phyloP scores from a whole-genome alignment of 1,284 basidiomycete genomes.

The Sanghuangporus weigelae region DNA sequence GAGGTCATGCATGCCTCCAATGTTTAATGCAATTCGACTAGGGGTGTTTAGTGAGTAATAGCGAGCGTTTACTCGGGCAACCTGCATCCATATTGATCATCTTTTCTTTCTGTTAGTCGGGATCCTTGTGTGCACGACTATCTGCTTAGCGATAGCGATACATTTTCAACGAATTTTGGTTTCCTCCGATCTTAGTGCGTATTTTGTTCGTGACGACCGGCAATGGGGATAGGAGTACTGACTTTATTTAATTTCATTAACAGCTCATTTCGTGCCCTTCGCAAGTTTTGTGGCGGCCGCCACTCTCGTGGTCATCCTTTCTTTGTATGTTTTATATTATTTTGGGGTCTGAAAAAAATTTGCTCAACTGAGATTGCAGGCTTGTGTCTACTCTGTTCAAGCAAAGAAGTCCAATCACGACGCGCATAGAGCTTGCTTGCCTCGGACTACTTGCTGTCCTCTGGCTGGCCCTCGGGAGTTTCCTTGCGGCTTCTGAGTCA shows the following conservation, averaged over 20 bases:
- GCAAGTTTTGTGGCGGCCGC: conserved; percentile 71
- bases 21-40: conserved; percentile 59
- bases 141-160: conserved; percentile 69
- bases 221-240: background rate
- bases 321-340: conserved; percentile 47
- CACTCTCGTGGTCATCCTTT: conserved; percentile 59
- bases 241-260: background rate
- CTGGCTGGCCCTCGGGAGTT: conserved; percentile 74
- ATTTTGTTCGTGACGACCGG: background rate
- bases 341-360: background rate
- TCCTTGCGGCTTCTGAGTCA: conserved; percentile 64
- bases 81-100: background rate
- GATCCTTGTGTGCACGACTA: conserved; percentile 64
- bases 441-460: conserved; percentile 67
- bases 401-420: conserved; percentile 68
- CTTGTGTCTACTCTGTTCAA: conserved; percentile 57
- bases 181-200: conserved; percentile 73
- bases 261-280: conserved; percentile 80
- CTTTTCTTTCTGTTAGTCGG: conserved; percentile 35
- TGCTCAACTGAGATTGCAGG: conserved; percentile 30
- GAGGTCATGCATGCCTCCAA: conserved; percentile 38
- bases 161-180: conserved; percentile 66
- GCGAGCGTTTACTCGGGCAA: background rate
- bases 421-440: conserved; percentile 67
- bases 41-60: conserved; percentile 46